Base-by-base conservation (phyloP, 1,139 yeast genomes). In the Hansenula lynferdii region DNA sequence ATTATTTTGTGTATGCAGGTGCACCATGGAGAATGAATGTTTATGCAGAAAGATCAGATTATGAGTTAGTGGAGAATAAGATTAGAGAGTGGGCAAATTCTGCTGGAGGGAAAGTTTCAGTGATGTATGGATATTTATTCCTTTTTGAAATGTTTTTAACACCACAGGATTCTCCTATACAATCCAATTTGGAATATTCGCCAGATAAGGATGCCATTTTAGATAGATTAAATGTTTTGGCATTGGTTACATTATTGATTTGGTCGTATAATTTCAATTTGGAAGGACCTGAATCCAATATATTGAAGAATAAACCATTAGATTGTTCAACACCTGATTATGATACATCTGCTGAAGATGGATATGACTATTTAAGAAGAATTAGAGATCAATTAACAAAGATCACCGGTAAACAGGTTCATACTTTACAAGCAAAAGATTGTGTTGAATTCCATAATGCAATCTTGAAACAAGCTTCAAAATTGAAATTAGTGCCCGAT, bases 11-110 rank as follows among this genome's bases (percentile, higher is more conserved):
- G 8, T 81, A 69, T 56, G 83, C 90, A 7, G 96, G 96, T 2
- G 84, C 89, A 2, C 92, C 94, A 0, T 78, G 84, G 54, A 73
- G 87, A 49, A 82, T 85, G 79, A 85, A 85, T 56, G 94, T 85
- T 22, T 71, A 69, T 38, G 84, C 87, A 2, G 72, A 77, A 8
- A 58, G 65, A 17, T 65, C 69, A 40, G 92, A 75, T 53, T 71
- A 73, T 48, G 64, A 62, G 43, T 65, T 70, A 25, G 84, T 75
- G 20, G 75, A 69, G 48, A 64, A 65, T 28, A 74, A 77, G 52
- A 67, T 80, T 32, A 62, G 56, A 29, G 75, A 75, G 48, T 81
- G 83, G 81, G 60, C 70, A 11, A 50, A 47, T 20, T 63, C 71
- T 19, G 49, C 53, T 26, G 65, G 57, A 45, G 76, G 70, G 23